Percentiles rank a stretch among this genome's conserved stretches.
These are phyloP conservation scores for Entrophospora sp. DNA, from an alignment of 192 early-diverging fungal species.

Conservation along the genomic window DNA sequence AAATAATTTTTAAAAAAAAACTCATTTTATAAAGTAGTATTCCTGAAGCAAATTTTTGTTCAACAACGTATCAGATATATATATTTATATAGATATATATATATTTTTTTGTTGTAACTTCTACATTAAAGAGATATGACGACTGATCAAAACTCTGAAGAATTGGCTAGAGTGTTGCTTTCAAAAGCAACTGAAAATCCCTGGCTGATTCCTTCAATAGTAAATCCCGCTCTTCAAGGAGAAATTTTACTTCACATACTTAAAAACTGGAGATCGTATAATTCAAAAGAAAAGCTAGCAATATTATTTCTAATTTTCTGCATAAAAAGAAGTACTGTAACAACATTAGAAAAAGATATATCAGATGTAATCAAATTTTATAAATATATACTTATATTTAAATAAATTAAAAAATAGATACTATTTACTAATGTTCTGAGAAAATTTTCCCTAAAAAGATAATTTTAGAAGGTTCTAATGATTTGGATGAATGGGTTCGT, in stretches of 20 bases:
- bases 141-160: not conserved
- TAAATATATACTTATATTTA: not conserved
- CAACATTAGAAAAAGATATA: not conserved
- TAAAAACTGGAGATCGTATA: not conserved
- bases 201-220: not conserved
- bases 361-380: not conserved
- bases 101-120: too few species aligned
- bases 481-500: constrained; percentile 18
- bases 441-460: not conserved
- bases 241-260: constrained; percentile 1
- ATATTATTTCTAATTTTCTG: constrained; percentile 9
- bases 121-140: too few species aligned
- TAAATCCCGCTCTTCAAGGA: not conserved
- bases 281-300: not conserved
- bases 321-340: not conserved
- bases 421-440: not conserved
- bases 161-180: not conserved
- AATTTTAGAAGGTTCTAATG: not conserved
- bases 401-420: not conserved
- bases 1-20: too few species aligned
- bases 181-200: not conserved
- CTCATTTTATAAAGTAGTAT: too few species aligned
- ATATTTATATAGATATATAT: too few species aligned
- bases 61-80: too few species aligned
- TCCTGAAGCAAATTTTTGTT: too few species aligned